Evolutionary conservation across 2,329 filamentous ascomycete species (phyloP).

Genomic region (Calycina herbarum): DNA sequence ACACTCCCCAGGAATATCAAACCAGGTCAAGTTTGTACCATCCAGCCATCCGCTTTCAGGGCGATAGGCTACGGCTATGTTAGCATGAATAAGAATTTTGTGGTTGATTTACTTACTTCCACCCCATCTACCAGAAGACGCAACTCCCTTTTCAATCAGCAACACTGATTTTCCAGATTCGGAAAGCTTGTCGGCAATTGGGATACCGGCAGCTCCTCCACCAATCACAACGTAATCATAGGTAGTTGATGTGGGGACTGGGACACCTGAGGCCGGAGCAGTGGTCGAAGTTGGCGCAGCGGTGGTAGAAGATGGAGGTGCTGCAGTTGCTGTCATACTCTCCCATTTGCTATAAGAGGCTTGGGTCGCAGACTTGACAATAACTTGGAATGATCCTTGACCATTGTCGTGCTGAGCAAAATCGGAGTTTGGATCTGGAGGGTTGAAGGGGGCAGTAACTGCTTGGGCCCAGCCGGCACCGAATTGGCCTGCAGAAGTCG

Average conservation of each 20-base stretch:
- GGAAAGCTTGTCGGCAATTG: constrained; percentile 58
- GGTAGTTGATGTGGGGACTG: constrained; percentile 45
- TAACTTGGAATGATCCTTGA: constrained; percentile 53
- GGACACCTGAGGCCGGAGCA: constrained; percentile 48
- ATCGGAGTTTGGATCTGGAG: constrained; percentile 45
- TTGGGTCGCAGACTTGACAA: constrained; percentile 46
- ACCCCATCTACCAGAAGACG: constrained; percentile 64
- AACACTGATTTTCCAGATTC: constrained; percentile 65
- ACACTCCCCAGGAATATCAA: constrained; percentile 70
- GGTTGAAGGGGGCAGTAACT: constrained; percentile 40
- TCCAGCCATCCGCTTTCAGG: constrained; percentile 55
- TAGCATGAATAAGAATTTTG: constrained; percentile 7
- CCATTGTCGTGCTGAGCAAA: constrained; percentile 57
- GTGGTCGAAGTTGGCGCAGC: constrained; percentile 43
- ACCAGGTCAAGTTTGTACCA: constrained; percentile 63
- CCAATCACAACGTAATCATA: constrained; percentile 58
- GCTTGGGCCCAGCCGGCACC: constrained; percentile 59
- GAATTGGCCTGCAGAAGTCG: constrained; percentile 46
- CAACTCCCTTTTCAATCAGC: constrained; percentile 60
- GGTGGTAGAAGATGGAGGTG: constrained; percentile 33
- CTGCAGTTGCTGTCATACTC: constrained; percentile 32
- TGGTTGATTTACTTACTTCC: constrained; percentile 42
- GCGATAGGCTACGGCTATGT: constrained; percentile 25
- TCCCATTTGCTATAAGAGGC: constrained; percentile 38
- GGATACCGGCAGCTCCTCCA: constrained; percentile 53